Evolutionary conservation across 1,284 basidiomycete species (phyloP).

Genomic region (Mycena citricolor): DNA sequence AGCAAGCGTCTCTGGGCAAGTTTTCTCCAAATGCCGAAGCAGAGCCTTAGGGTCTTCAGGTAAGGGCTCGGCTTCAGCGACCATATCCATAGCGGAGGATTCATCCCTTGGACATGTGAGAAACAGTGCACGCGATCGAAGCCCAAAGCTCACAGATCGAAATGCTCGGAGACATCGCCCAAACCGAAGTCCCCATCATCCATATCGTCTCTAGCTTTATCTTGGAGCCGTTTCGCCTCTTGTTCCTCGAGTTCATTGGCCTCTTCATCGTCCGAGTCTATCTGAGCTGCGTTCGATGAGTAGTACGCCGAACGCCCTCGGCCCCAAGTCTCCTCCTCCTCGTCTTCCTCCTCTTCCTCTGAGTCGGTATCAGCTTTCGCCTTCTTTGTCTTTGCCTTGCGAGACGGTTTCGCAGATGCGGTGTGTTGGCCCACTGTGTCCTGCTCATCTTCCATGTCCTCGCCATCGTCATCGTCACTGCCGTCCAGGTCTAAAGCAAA

Average conservation of each 20-base stretch:
- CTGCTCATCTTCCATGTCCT: constrained; percentile 41
- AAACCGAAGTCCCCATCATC: constrained; percentile 85
- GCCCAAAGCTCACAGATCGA: constrained; percentile 27
- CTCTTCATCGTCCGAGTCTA: constrained; percentile 85
- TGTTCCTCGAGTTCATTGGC: constrained; percentile 85
- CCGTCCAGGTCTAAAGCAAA: constrained; percentile 59
- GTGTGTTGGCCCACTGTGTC: constrained; percentile 42
- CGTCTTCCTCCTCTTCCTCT: constrained; percentile 40
- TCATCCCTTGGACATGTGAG: too few species aligned
- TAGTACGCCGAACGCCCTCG: constrained; percentile 78
- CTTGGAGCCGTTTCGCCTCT: constrained; percentile 82
- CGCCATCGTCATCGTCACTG: constrained; percentile 47
- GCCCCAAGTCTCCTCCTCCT: constrained; percentile 81
- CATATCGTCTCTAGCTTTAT: constrained; percentile 72
- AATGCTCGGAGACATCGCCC: constrained; percentile 55
- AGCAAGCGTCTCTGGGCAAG: constrained; percentile 77
- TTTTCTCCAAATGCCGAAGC: constrained; percentile 75
- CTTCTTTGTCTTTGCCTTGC: too few species aligned
- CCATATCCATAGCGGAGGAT: too few species aligned
- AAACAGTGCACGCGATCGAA: constrained; percentile 7
- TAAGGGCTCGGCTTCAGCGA: constrained; percentile 32
- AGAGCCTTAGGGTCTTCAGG: constrained; percentile 61
- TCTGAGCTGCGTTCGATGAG: constrained; percentile 75
- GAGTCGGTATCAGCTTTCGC: constrained; percentile 24
- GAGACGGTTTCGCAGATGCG: constrained; percentile 31